Evolutionary conservation across 2,329 filamentous ascomycete genomes (phyloP), one percentile per base, ranked within the genome.

Genomic region (Calonectria leucothoes): DNA sequence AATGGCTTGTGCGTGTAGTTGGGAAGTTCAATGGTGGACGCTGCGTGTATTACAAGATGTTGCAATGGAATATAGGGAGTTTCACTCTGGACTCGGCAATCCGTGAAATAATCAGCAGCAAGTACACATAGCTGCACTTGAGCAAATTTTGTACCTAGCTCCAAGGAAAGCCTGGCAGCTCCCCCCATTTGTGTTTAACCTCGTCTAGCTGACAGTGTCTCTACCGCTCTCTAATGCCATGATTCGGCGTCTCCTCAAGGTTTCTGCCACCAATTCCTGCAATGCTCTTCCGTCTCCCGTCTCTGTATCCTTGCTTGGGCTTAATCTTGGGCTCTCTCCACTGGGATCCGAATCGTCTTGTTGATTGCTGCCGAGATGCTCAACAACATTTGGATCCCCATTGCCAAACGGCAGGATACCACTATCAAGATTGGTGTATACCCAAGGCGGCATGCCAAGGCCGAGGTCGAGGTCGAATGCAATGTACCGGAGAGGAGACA

Each of bases 21-120:
- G 29, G 49, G 39, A 71, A 66, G 59, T 68, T 51, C 23, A 51
- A 49, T 45, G 45, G 35, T 33, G 25, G 25, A 29, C 11, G n/a
- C 48, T 27, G 48, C 45, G 10, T 15, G 23, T 48, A 48, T 37
- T 65, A n/a, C 45, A 55, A 52, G 45, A n/a, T 48, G 61, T 20
- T 6, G 42, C 31, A 10, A 35, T 39, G 3, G 29, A 61, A 52
- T 23, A 25, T 31, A 27, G 35, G n/a, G 4, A 17, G 48, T 48
- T n/a, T 35, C n/a, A 48, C 7, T 51, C n/a, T 14, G 23, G 15
- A 55, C 1, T 31, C 23, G 2, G 12, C 42, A 23, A 23, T 45
- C 8, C 12, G n/a, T n/a, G n/a, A n/a, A n/a, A n/a, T n/a, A n/a
- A n/a, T n/a, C n/a, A n/a, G n/a, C n/a, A n/a, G n/a, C n/a, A n/a